Conservation (phyloP, 129 eudicot species). For the Ambrosia trifida region DNA sequence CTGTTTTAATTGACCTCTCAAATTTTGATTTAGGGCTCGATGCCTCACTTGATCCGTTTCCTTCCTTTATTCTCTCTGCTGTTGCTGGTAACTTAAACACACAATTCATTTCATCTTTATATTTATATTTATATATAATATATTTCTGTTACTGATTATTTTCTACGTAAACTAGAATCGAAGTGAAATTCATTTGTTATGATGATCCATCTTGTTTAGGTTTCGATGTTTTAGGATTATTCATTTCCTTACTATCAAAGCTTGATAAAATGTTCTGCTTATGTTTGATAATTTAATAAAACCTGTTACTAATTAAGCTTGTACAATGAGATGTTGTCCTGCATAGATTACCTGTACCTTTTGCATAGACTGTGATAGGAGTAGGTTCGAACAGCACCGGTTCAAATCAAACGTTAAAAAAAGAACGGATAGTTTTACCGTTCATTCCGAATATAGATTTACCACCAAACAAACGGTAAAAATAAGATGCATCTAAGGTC, state of each 20-base stretch:
- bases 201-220: conserved; percentile 8
- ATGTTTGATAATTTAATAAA: neutral
- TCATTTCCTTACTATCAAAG: too few relatives aligned
- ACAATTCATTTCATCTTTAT: neutral
- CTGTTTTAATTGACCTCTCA: conserved; percentile 16
- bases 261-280: neutral
- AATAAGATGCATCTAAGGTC: too few relatives aligned
- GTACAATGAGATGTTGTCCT: too few relatives aligned
- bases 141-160: neutral
- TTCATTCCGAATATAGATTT: too few relatives aligned
- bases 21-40: conserved; percentile 28
- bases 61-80: conserved; percentile 27
- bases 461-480: too few relatives aligned
- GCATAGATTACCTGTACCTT: too few relatives aligned
- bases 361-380: too few relatives aligned
- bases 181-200: conserved; percentile 7
- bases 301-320: neutral
- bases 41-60: conserved; percentile 35
- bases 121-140: too few relatives aligned
- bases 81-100: conserved; percentile 34
- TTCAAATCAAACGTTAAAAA: too few relatives aligned
- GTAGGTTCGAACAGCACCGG: too few relatives aligned
- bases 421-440: too few relatives aligned
- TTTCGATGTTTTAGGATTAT: neutral
- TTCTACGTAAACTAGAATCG: neutral